Conservation (phyloP, 495 filamentous ascomycete species). For the Tuber aestivum region DNA sequence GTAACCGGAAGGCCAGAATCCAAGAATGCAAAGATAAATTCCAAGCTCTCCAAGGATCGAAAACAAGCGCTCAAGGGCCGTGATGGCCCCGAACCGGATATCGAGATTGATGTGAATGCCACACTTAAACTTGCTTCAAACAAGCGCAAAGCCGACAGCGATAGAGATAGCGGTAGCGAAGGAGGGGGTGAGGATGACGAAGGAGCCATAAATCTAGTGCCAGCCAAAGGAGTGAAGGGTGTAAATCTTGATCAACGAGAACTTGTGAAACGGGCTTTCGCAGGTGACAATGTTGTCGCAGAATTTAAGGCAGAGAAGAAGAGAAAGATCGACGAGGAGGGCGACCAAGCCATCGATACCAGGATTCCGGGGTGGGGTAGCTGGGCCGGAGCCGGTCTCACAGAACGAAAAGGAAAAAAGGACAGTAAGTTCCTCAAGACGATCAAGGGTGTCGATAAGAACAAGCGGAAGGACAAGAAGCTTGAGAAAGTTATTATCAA, state of each 20-base stretch:
- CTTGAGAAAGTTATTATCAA: slow-evolving; percentile 82
- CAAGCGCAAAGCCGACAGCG: slow-evolving; percentile 36
- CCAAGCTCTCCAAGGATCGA: slow-evolving; percentile 39
- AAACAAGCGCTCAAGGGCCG: slow-evolving; percentile 32
- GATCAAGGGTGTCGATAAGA: slow-evolving; percentile 67
- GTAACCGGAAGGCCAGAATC: slow-evolving; percentile 25
- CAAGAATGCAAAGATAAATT: slow-evolving; percentile 31
- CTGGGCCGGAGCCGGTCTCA: slow-evolving; percentile 78
- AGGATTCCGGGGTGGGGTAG: slow-evolving; percentile 88
- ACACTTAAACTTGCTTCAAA: slow-evolving; percentile 27
- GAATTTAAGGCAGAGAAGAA: slow-evolving; percentile 79
- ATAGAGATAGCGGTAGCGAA: slow-evolving; percentile 53
- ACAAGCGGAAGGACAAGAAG: slow-evolving; percentile 73
- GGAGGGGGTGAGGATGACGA: slow-evolving; percentile 47
- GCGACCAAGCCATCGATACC: slow-evolving; percentile 75
- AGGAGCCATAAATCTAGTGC: slow-evolving; percentile 32
- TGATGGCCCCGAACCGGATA: slow-evolving; percentile 37
- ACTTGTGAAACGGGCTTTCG: slow-evolving; percentile 78
- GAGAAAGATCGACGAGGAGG: slow-evolving; percentile 67
- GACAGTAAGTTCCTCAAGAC: slow-evolving; percentile 61
- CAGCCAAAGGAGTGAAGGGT: slow-evolving; percentile 20
- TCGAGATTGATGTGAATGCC: slow-evolving; percentile 39
- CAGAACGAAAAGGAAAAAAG: slow-evolving; percentile 56
- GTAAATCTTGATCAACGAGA: slow-evolving; percentile 61
- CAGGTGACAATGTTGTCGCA: slow-evolving; percentile 77